Conservation (phyloP, 2,329 filamentous ascomycete genomes). For the Alternaria infectoria region DNA sequence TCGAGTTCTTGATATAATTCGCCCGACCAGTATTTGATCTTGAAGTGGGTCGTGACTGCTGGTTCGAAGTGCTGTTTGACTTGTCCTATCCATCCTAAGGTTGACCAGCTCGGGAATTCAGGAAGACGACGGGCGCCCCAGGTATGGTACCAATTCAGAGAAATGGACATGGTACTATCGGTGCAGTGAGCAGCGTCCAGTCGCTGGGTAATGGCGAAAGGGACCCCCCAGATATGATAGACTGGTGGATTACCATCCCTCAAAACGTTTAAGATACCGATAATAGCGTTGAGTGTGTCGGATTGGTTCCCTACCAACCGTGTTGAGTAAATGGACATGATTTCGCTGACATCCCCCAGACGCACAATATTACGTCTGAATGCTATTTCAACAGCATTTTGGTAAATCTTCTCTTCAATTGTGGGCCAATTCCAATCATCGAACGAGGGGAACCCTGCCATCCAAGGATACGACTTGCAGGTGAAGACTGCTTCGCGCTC, state of each 20-base stretch:
- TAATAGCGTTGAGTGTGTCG: neutral
- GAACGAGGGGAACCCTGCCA: too few species aligned
- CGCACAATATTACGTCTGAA: too few species aligned
- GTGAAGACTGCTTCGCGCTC: neutral
- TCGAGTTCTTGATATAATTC: neutral
- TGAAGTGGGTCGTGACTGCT: neutral
- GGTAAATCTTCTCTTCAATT: too few species aligned
- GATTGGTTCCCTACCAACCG: neutral
- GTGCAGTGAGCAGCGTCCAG: neutral
- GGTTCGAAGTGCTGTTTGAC: rapidly evolving
- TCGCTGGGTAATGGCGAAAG: neutral
- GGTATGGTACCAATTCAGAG: neutral
- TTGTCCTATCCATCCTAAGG: neutral
- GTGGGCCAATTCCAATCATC: too few species aligned
- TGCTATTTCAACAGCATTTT: too few species aligned
- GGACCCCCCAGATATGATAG: neutral
- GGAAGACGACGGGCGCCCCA: neutral
- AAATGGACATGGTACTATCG: neutral
- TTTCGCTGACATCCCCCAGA: too few species aligned
- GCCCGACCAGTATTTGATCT: neutral
- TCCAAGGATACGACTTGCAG: too few species aligned
- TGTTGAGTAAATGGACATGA: rapidly evolving
- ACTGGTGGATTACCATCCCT: neutral
- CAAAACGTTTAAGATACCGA: neutral
- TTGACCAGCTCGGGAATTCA: neutral